These are phyloP conservation scores for Sporobolomyces pararoseus DNA, from an alignment of 768 basidiomycete genomes.

Conservation along the genomic window DNA sequence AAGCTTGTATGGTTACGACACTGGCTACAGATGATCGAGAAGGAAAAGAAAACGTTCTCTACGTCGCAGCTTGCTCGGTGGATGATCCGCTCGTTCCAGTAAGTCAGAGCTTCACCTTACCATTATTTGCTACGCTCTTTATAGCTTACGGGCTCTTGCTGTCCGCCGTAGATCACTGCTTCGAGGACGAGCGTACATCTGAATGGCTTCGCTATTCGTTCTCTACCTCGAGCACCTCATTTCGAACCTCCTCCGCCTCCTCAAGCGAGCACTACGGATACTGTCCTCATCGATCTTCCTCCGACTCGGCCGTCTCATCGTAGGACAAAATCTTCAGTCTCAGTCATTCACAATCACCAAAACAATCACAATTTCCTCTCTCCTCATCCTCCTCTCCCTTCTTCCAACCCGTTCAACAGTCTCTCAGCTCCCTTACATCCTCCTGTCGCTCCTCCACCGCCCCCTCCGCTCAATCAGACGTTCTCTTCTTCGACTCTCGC, in stretches of 20 bases:
- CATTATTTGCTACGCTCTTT: too few relatives aligned
- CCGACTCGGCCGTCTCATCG: slow-evolving; percentile 26
- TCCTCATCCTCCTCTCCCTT: slow-evolving; percentile 1
- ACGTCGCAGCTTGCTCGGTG: slow-evolving; percentile 17
- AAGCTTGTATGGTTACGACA: slow-evolving; percentile 13
- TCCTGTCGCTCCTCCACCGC: too few relatives aligned
- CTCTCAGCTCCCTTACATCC: not conserved
- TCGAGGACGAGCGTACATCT: slow-evolving; percentile 15
- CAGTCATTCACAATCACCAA: slow-evolving; percentile 5
- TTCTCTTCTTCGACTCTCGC: slow-evolving; percentile 10
- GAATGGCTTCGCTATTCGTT: slow-evolving; percentile 29
- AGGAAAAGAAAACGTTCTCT: slow-evolving; percentile 5
- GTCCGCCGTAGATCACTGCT: not conserved
- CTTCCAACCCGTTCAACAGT: slow-evolving; percentile 6
- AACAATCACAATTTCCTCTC: not conserved
- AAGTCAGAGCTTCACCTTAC: not conserved
- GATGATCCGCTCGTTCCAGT: slow-evolving; percentile 35
- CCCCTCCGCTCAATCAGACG: not conserved
- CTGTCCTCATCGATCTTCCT: not conserved
- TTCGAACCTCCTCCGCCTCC: slow-evolving; percentile 18
- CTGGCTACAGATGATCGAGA: not conserved
- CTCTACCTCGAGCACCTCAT: slow-evolving; percentile 20
- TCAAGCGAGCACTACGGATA: not conserved
- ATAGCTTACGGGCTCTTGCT: not conserved
- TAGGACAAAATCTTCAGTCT: slow-evolving; percentile 27